Evolutionary conservation across 495 filamentous ascomycete genomes (phyloP), one percentile per base, ranked within the genome.

Genomic region (Trichoderma reesei): DNA sequence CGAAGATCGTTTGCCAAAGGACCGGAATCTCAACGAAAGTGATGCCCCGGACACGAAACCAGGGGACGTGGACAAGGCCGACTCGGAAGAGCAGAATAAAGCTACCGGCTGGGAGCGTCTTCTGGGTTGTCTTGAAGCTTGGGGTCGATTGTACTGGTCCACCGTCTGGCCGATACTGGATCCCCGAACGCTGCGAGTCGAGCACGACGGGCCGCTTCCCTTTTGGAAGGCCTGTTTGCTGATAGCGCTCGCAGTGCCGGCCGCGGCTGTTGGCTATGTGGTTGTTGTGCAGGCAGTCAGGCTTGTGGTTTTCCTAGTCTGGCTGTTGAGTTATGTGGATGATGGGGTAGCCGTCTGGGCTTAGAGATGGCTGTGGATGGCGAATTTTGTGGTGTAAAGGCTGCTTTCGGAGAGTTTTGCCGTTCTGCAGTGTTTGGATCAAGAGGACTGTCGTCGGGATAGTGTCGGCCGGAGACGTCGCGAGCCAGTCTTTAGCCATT

Each of bases 161-260:
- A 38, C 72, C 14, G 68, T 73, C 33, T 41, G 46, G 51, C 74
- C 74, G 10, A 68, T 71, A 60, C 71, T 76, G 59, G 67, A 71
- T 56, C 51, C 26, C 8, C 51, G 51, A 34, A 56, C 51, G 5
- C 6, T 56, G 14, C 51, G 26, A 34, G 51, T 56, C 51, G 20
- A 33, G 31, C 51, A 56, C 9, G 51, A 56, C 6, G 51, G 51
- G 26, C 60, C 60, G 18, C 39, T 61, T 18, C 60, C 60, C n/a
- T 42, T 61, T 8, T 61, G 60, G 39, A 61, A 61, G 60, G 39
- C 39, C 36, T 61, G 60, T 39, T 36, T 51, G 2, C 36, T 71
- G 13, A 69, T 65, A 42, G 39, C 70, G 6, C 62, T 74, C 44
- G 72, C 72, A 1, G 26, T 60, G 16, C 33, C 70, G 54, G 69